Percentiles rank a stretch among this genome's conserved stretches.
Evolutionary conservation across 164 flowering plant genomes (phyloP).

Genomic region (Dillenia suffruticosa): DNA sequence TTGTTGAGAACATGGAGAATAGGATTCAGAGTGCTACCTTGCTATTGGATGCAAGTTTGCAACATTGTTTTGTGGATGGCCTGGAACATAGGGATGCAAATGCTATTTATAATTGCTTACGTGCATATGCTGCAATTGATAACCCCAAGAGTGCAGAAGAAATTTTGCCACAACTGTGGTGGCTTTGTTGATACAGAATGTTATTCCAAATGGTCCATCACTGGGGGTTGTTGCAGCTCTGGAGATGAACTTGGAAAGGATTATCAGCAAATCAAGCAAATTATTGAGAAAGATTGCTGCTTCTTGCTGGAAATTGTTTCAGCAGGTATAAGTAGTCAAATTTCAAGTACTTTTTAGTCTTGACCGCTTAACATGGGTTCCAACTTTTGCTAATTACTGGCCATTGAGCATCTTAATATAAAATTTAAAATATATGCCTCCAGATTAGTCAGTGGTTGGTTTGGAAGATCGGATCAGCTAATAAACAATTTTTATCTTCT

Average conservation of each 20-base stretch:
- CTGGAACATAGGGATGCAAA: slow-evolving; percentile 76
- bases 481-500: too few species aligned
- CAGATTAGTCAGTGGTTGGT: too few species aligned
- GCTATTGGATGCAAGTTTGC: slow-evolving; percentile 81
- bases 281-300: slow-evolving; percentile 66
- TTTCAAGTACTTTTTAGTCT: background rate
- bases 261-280: slow-evolving; percentile 61
- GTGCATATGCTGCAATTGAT: slow-evolving; percentile 98
- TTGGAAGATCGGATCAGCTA: too few species aligned
- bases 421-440: too few species aligned
- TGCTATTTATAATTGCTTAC: slow-evolving; percentile 90
- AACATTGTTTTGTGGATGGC: slow-evolving; percentile 89
- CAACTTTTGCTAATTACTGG: too few species aligned
- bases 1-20: slow-evolving; percentile 92
- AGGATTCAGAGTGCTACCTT: slow-evolving; percentile 80
- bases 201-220: slow-evolving; percentile 52
- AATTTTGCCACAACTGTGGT: slow-evolving; percentile 71
- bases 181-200: slow-evolving; percentile 58
- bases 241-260: slow-evolving; percentile 79
- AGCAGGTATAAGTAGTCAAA: slow-evolving; percentile 35
- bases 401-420: too few species aligned
- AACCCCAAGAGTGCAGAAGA: slow-evolving; percentile 87
- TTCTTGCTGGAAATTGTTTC: slow-evolving; percentile 81
- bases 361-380: too few species aligned
- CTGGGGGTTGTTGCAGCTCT: slow-evolving; percentile 36